A percentile compares a stretch with the other conserved stretches of the same genome.
Evolutionary conservation across 169 alveolate genomes (phyloP).

Genomic region (Plasmodium vivax): DNA sequence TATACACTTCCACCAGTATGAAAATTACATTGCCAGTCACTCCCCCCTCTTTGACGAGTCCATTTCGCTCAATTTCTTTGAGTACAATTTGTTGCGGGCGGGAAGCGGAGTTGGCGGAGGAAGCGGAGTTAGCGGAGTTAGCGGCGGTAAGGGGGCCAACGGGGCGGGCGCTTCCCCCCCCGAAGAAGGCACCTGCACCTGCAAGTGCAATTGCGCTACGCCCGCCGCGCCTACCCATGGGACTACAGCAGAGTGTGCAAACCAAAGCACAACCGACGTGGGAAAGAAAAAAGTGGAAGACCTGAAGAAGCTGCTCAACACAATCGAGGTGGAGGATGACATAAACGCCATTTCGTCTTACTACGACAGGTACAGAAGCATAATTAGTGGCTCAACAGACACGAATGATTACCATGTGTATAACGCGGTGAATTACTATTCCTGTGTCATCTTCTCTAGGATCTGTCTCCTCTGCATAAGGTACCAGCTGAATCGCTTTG

Average conservation of each 20-base stretch:
- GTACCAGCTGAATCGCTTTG: slow-evolving; percentile 65
- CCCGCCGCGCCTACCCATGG: background rate
- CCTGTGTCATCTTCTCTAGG: slow-evolving; percentile 50
- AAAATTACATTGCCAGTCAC: slow-evolving; percentile 33
- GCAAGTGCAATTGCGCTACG: background rate
- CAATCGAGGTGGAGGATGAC: slow-evolving; percentile 47
- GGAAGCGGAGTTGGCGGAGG: too few species aligned
- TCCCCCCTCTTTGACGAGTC: slow-evolving; percentile 51
- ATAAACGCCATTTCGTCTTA: slow-evolving; percentile 30
- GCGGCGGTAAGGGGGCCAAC: background rate
- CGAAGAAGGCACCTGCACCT: background rate
- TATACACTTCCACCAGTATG: slow-evolving; percentile 39
- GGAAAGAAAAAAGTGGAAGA: slow-evolving; percentile 14
- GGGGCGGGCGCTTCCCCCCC: background rate
- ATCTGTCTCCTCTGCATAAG: slow-evolving; percentile 57
- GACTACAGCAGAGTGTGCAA: background rate
- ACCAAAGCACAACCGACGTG: background rate
- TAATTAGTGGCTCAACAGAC: background rate
- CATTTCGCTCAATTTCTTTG: background rate
- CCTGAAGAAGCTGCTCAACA: slow-evolving; percentile 10
- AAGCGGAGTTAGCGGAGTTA: too few species aligned
- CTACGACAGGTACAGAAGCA: slow-evolving; percentile 29
- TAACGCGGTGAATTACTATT: slow-evolving; percentile 12
- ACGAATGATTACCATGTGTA: background rate
- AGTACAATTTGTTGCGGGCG: background rate